Conservation (phyloP, 2,329 filamentous ascomycete species). For the Ophidiomyces ophidiicola region DNA sequence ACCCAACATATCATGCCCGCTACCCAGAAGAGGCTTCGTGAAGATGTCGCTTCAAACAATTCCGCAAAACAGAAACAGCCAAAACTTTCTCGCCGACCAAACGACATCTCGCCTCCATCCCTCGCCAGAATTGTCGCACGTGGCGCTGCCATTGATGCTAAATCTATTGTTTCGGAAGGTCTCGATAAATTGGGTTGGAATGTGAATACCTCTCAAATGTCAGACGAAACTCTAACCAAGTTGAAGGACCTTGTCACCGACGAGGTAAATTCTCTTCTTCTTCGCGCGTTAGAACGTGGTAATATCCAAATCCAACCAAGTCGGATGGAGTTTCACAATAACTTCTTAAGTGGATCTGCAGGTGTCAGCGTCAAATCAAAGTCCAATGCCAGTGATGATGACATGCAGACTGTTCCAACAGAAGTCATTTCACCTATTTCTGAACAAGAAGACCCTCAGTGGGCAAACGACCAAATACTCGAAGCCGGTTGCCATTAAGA, state of each 20-base stretch:
- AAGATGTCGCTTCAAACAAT: constrained; percentile 25
- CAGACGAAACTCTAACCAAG: constrained; percentile 29
- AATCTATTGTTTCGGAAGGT: constrained; percentile 23
- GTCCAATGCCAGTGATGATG: constrained; percentile 2
- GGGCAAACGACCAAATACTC: not conserved
- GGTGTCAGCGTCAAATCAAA: constrained; percentile 17
- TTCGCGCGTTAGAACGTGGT: constrained; percentile 28
- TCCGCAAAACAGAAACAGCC: constrained; percentile 26
- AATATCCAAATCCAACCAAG: constrained; percentile 26
- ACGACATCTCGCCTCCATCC: constrained; percentile 17
- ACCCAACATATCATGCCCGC: constrained; percentile 20
- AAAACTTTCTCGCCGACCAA: constrained; percentile 26
- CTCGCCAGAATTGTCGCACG: constrained; percentile 23
- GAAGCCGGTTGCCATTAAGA: not conserved
- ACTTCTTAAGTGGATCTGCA: constrained; percentile 25
- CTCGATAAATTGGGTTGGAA: constrained; percentile 28
- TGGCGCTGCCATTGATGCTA: constrained; percentile 26
- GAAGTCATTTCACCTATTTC: constrained; percentile 14
- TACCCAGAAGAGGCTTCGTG: constrained; percentile 27
- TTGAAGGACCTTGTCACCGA: constrained; percentile 28
- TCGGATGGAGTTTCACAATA: constrained; percentile 22
- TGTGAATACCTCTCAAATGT: constrained; percentile 24
- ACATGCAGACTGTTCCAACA: constrained; percentile 15
- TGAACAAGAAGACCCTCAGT: not conserved
- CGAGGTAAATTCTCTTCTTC: constrained; percentile 25